Evolutionary conservation across 371 early-diverging fungal genomes (phyloP).

Genomic region (Basidiobolus meristosporus): DNA sequence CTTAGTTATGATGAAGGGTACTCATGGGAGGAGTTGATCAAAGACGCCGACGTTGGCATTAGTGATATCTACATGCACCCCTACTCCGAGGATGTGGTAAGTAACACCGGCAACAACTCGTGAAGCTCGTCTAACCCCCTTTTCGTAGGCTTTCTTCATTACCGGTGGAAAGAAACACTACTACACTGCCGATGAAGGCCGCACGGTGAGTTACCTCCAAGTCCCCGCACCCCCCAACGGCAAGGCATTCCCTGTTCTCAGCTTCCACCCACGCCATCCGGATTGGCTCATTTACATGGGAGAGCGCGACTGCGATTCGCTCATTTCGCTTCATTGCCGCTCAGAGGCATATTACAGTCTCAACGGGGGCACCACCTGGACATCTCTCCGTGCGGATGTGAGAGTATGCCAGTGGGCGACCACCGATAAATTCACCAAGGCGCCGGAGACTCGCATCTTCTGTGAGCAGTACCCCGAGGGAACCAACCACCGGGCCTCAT

Average conservation of each 20-base stretch:
- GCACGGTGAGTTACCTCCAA: constrained; percentile 26
- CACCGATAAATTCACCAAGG: constrained; percentile 26
- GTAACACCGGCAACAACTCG: background rate
- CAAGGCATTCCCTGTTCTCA: constrained; percentile 27
- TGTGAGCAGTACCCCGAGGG: constrained; percentile 43
- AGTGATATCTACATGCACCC: constrained; percentile 43
- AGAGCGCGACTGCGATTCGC: constrained; percentile 30
- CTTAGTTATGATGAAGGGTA: constrained; percentile 56
- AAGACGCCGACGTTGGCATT: constrained; percentile 11
- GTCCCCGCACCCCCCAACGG: constrained; percentile 36
- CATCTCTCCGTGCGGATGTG: constrained; percentile 40
- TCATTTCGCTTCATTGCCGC: no score
- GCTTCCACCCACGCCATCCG: constrained; percentile 60
- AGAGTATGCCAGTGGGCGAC: constrained; percentile 59
- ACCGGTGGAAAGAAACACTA: constrained; percentile 27
- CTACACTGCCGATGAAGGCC: constrained; percentile 41
- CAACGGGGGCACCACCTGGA: constrained; percentile 58
- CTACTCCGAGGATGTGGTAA: constrained; percentile 32
- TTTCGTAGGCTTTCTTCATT: constrained; percentile 40
- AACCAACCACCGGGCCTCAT: constrained; percentile 29
- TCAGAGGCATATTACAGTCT: constrained; percentile 50
- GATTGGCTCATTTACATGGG: constrained; percentile 66
- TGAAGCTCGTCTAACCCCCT: background rate
- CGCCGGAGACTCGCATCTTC: constrained; percentile 29
- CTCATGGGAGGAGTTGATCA: constrained; percentile 28